Evolutionary conservation across 148 eudicot genomes (phyloP).

Genomic region (Rhododendron molle): DNA sequence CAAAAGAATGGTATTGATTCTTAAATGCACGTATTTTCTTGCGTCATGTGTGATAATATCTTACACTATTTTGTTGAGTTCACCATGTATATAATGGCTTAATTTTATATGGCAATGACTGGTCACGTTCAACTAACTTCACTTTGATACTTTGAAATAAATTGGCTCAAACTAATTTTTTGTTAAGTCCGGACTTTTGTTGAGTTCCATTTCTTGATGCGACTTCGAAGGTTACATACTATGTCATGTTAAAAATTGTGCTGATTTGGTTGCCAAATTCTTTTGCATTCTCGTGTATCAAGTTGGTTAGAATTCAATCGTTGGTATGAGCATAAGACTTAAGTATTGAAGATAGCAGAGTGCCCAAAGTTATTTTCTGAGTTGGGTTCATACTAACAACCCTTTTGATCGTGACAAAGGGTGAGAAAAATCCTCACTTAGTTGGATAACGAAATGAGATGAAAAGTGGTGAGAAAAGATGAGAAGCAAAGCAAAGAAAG

Average conservation of each 20-base stretch:
- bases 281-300: neutral
- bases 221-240: neutral
- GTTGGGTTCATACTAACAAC: neutral
- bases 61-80: neutral
- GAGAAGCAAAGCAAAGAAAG: no score
- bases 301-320: neutral
- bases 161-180: neutral
- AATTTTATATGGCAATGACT: conserved; percentile 9
- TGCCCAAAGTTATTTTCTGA: neutral
- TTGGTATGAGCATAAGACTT: neutral
- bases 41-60: neutral
- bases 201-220: neutral
- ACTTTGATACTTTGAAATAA: neutral
- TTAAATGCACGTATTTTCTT: neutral
- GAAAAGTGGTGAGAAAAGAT: neutral
- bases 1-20: neutral
- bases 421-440: neutral
- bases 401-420: neutral
- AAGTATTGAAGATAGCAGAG: neutral
- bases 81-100: neutral
- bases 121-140: neutral
- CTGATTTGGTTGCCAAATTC: neutral
- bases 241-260: neutral
- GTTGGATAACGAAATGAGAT: neutral
- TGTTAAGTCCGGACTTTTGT: neutral